Evolutionary conservation across 148 eudicot genomes (phyloP), one percentile per base, ranked within the genome.

Genomic region (Spergularia bocconei): DNA sequence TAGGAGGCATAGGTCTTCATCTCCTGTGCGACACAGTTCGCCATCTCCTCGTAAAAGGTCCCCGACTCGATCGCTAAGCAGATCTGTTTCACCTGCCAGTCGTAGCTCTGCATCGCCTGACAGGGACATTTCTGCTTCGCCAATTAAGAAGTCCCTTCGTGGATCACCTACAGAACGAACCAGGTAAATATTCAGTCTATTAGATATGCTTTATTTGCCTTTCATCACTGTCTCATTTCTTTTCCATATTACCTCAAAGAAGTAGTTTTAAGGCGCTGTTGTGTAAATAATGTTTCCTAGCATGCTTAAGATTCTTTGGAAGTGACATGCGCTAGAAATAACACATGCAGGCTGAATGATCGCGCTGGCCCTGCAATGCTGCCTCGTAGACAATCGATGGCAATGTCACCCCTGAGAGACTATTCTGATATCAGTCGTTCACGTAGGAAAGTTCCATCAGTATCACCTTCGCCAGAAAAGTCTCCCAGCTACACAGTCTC

Each of bases 391-490:
- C 86, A 83, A 51, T 83, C 84, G 59, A 80, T 82, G 77, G 81
- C 88, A 71, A 79, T 86, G 81, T 89, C 93, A 61, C 90, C 96
- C 5, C 91, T 88, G 79, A 88, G 91, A 84, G 96, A 86, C 57
- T 21, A 80, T 58, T 76, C 77, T 50, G 82, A 62, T 25, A 76
- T 72, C 68, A 78, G 70, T 56, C 78, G 65, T 61, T 74, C 80
- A 33, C 79, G 67, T 61, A 78, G 81, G 72, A 85, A 79, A 67
- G 76, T 65, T 59, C 71, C 73, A 67, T 78, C 85, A 25, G 71
- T 81, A 51, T 87, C 95, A 14, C 88, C 91, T 79, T 81, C 88
- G 11, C 82, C 85, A 16, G 54, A 77, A 29, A 84, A 78, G 72
- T 84, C 90, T 55, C 82, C 77, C n/a, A 56, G 79, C 67, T 60